phyloP scores from a whole-genome alignment of 768 basidiomycete genomes.

The Sistotremastrum niveocremeum region DNA sequence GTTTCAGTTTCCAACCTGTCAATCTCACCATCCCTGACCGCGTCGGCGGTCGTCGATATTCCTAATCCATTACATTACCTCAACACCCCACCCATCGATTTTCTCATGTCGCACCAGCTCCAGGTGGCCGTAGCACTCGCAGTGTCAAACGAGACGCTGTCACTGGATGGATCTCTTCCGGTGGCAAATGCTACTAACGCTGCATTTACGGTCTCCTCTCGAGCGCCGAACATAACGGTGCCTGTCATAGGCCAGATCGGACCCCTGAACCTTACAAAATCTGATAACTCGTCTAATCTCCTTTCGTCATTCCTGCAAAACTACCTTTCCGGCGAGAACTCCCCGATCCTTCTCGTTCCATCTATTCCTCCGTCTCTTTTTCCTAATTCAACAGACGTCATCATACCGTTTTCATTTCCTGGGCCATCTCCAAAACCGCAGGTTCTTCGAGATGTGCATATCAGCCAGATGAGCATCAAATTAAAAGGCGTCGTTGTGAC shows the following conservation, averaged over 20 bases:
- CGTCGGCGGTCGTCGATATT: neutral
- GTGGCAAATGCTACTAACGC: slow-evolving; percentile 41
- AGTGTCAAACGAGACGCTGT: slow-evolving; percentile 3
- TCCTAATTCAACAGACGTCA: slow-evolving; percentile 22
- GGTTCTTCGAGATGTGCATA: slow-evolving; percentile 58
- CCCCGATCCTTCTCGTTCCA: slow-evolving; percentile 44
- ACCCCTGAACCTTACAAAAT: slow-evolving; percentile 30
- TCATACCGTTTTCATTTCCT: slow-evolving; percentile 32
- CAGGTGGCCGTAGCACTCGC: slow-evolving; percentile 52
- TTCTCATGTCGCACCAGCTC: slow-evolving; percentile 23
- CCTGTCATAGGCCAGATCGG: slow-evolving; percentile 36
- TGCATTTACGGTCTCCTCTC: slow-evolving; percentile 49
- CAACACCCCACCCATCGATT: slow-evolving; percentile 14
- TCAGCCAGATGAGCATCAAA: slow-evolving; percentile 61
- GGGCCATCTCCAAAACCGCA: slow-evolving; percentile 48
- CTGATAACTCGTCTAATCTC: slow-evolving; percentile 21
- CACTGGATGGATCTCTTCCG: slow-evolving; percentile 18
- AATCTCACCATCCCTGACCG: slow-evolving; percentile 19
- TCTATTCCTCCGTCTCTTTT: slow-evolving; percentile 37
- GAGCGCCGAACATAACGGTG: slow-evolving; percentile 42
- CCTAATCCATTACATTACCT: slow-evolving; percentile 3
- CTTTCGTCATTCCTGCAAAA: slow-evolving; percentile 52
- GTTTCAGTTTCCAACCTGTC: slow-evolving; percentile 49
- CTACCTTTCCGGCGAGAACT: slow-evolving; percentile 44
- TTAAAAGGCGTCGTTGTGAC: slow-evolving; percentile 23